These are phyloP conservation scores for Trametes meyenii DNA, from an alignment of 768 basidiomycete species.

Conservation along the genomic window DNA sequence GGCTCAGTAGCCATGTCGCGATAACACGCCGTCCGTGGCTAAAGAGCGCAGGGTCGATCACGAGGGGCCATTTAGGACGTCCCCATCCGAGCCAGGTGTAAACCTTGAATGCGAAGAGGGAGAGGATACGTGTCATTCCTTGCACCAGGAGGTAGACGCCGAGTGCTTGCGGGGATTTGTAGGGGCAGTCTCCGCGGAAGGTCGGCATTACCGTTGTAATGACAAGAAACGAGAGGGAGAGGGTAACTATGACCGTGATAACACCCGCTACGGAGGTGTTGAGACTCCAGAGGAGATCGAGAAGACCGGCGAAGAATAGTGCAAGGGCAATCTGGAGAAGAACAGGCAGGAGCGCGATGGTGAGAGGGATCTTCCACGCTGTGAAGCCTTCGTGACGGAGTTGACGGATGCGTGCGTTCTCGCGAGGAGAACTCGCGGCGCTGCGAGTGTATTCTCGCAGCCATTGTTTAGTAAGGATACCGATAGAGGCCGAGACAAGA, in stretches of 20 bases:
- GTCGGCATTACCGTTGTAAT: slow-evolving; percentile 26
- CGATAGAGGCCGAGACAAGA: slow-evolving; percentile 28
- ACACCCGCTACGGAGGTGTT: slow-evolving; percentile 20
- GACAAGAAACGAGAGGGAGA: slow-evolving; percentile 19
- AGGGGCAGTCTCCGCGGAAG: slow-evolving; percentile 19
- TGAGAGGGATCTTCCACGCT: slow-evolving; percentile 26
- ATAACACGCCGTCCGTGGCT: slow-evolving; percentile 4
- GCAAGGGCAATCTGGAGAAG: slow-evolving; percentile 25
- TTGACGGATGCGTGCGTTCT: slow-evolving; percentile 26
- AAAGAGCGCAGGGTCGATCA: slow-evolving; percentile 7
- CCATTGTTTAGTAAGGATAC: slow-evolving; percentile 32
- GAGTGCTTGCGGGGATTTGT: slow-evolving; percentile 26
- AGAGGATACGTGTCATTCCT: background rate
- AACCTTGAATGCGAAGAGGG: slow-evolving; percentile 4
- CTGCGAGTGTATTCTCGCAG: slow-evolving; percentile 24
- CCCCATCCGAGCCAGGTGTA: slow-evolving; percentile 6
- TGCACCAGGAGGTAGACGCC: slow-evolving; percentile 15
- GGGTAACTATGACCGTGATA: slow-evolving; percentile 15
- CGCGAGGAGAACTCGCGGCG: slow-evolving; percentile 24
- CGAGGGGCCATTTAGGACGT: slow-evolving; percentile 13
- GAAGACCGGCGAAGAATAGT: slow-evolving; percentile 26
- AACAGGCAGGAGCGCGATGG: slow-evolving; percentile 21
- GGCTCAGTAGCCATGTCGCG: slow-evolving; percentile 5
- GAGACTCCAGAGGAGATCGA: slow-evolving; percentile 27
- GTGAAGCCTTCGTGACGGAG: slow-evolving; percentile 27